These are phyloP conservation scores for Colletotrichum incanum DNA, from an alignment of 2,329 filamentous ascomycete species.

Conservation along the genomic window DNA sequence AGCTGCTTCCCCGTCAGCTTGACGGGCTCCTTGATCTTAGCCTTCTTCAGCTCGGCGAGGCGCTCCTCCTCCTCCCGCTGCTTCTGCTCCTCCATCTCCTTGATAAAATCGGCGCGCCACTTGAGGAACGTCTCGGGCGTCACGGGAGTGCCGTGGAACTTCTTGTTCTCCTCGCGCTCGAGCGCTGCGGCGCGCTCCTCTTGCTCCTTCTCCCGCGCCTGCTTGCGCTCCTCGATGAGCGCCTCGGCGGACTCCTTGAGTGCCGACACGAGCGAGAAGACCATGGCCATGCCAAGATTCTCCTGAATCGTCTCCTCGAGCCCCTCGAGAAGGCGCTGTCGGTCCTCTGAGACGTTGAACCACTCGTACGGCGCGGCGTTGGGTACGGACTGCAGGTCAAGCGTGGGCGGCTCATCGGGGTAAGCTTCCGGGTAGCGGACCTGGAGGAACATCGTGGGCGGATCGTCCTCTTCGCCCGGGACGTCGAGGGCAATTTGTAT, in stretches of 20 bases:
- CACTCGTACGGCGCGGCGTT: conserved; percentile 79
- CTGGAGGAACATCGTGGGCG: conserved; percentile 83
- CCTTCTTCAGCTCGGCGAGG: conserved; percentile 86
- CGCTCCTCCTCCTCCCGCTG: conserved; percentile 81
- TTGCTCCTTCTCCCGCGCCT: conserved; percentile 70
- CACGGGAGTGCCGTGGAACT: conserved; percentile 93
- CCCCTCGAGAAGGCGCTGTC: conserved; percentile 78
- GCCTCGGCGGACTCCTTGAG: conserved; percentile 94
- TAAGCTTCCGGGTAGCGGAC: conserved; percentile 93
- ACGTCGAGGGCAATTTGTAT: conserved; percentile 90
- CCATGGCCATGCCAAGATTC: conserved; percentile 97
- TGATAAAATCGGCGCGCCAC: conserved; percentile 85
- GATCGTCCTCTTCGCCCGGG: conserved; percentile 74
- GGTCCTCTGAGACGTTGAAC: conserved; percentile 87
- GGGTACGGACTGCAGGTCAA: conserved; percentile 83
- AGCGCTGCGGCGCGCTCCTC: conserved; percentile 71
- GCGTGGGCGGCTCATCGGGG: conserved; percentile 86
- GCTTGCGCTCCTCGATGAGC: conserved; percentile 82
- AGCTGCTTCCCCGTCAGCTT: conserved; percentile 82
- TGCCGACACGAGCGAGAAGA: conserved; percentile 90
- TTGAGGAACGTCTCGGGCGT: conserved; percentile 87
- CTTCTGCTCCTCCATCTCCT: conserved; percentile 85
- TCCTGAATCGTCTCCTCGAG: conserved; percentile 87
- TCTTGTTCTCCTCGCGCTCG: conserved; percentile 95
- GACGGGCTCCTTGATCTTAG: conserved; percentile 81